Conservation (phyloP, 2,329 filamentous ascomycete species). For the Xylaria sp. region DNA sequence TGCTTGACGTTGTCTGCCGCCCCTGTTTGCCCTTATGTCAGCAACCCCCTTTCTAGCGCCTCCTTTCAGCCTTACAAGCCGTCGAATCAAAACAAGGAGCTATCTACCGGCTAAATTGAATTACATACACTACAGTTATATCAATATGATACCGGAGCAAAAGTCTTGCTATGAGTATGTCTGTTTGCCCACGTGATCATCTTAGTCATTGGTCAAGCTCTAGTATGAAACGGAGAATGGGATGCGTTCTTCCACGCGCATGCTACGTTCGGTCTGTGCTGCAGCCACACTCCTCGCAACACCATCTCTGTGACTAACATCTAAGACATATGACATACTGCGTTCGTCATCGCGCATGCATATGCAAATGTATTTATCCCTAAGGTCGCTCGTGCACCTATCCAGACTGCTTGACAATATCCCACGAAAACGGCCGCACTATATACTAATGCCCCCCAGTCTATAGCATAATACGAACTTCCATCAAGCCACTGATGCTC, state of each 20-base stretch:
- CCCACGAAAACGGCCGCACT: background rate
- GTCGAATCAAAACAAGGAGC: background rate
- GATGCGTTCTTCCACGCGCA: conserved; percentile 2
- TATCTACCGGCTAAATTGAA: background rate
- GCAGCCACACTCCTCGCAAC: conserved; percentile 24
- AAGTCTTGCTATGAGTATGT: background rate
- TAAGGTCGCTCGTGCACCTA: background rate
- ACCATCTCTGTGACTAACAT: background rate
- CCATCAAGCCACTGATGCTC: background rate
- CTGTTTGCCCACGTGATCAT: conserved; percentile 22
- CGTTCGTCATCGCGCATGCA: conserved; percentile 33
- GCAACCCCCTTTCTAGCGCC: background rate
- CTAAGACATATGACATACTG: conserved; percentile 13
- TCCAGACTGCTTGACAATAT: background rate
- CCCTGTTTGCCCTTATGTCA: background rate
- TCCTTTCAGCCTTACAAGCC: background rate
- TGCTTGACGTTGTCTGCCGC: background rate
- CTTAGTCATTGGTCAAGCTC: background rate
- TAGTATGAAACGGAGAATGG: conserved; percentile 5
- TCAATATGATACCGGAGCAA: background rate
- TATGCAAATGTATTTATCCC: conserved; percentile 24
- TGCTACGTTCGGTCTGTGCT: conserved; percentile 9
- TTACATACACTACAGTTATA: background rate
- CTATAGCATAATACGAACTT: background rate
- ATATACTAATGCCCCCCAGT: background rate